Percentiles rank a stretch among this genome's conserved stretches.
Conservation (phyloP, 2,329 filamentous ascomycete species). For the Xylariales sp. region DNA sequence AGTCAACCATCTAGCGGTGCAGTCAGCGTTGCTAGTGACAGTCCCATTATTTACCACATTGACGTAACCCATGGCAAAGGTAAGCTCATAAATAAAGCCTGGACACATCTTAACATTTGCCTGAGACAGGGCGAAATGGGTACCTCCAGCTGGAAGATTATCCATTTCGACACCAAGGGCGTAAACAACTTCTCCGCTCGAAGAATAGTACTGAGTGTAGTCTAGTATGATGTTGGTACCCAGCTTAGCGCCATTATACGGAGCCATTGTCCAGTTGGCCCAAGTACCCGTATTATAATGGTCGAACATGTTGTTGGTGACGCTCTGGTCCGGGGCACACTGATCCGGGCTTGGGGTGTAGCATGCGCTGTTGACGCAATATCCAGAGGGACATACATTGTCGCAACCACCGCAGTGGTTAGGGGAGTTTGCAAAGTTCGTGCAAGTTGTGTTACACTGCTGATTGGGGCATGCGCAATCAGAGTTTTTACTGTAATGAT, state of each 20-base stretch:
- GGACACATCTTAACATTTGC: background rate
- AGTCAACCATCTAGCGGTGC: background rate
- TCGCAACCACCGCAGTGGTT: constrained; percentile 12
- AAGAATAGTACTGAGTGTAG: background rate
- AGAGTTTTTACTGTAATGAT: too few species aligned
- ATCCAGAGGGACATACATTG: constrained; percentile 9
- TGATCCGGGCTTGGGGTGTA: background rate
- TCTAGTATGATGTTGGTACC: background rate
- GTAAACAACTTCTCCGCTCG: background rate
- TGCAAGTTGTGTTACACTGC: constrained; percentile 9
- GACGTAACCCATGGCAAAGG: constrained; percentile 1
- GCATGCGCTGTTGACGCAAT: constrained; percentile 11
- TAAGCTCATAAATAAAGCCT: background rate
- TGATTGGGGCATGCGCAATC: constrained; percentile 8
- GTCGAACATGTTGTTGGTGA: constrained; percentile 1
- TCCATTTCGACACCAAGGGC: background rate
- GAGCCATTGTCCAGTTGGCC: background rate
- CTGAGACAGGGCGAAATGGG: background rate
- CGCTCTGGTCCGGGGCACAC: background rate
- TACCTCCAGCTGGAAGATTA: background rate
- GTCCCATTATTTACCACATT: too few species aligned
- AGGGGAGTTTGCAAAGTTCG: constrained; percentile 10
- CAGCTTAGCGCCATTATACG: background rate
- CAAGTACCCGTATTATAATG: background rate
- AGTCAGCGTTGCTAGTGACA: background rate